Conservation (phyloP, 2,329 filamentous ascomycete genomes). For the Tolypocladium ovalisporum region DNA sequence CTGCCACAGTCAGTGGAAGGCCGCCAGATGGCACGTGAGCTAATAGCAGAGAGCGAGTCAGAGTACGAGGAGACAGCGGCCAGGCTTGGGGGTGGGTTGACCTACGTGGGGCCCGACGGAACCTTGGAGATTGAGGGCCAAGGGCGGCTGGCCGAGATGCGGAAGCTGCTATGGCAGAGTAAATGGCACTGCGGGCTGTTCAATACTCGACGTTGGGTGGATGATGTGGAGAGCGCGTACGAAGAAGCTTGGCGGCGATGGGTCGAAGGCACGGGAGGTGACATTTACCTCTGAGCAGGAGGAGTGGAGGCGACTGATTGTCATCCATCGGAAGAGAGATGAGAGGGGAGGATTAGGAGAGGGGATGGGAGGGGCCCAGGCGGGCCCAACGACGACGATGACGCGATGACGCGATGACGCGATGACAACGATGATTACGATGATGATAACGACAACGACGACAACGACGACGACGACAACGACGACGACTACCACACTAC, state of each 20-base stretch:
- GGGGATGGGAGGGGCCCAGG: not conserved
- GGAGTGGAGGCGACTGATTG: not conserved
- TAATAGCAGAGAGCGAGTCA: constrained; percentile 68
- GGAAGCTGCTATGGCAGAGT: constrained; percentile 70
- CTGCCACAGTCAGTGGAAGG: constrained; percentile 65
- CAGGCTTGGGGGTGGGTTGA: constrained; percentile 50
- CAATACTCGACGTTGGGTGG: constrained; percentile 83
- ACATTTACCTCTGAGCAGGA: constrained; percentile 62
- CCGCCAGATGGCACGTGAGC: constrained; percentile 53
- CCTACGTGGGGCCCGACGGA: constrained; percentile 36
- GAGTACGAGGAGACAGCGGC: constrained; percentile 77
- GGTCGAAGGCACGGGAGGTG: constrained; percentile 77
- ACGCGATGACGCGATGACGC: not conserved
- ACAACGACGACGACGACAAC: not conserved
- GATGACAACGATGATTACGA: not conserved
- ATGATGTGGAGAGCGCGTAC: constrained; percentile 80
- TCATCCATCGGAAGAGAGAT: not conserved
- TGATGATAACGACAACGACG: not conserved
- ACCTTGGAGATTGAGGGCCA: constrained; percentile 39
- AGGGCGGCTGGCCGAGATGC: constrained; percentile 68
- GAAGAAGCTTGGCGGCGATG: constrained; percentile 80
- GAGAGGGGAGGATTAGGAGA: not conserved
- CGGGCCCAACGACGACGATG: not conserved
- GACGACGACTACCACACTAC: not conserved
- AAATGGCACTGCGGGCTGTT: constrained; percentile 85